phyloP scores from a whole-genome alignment of 345 rosid species.

The Geranium rotundifolium region DNA sequence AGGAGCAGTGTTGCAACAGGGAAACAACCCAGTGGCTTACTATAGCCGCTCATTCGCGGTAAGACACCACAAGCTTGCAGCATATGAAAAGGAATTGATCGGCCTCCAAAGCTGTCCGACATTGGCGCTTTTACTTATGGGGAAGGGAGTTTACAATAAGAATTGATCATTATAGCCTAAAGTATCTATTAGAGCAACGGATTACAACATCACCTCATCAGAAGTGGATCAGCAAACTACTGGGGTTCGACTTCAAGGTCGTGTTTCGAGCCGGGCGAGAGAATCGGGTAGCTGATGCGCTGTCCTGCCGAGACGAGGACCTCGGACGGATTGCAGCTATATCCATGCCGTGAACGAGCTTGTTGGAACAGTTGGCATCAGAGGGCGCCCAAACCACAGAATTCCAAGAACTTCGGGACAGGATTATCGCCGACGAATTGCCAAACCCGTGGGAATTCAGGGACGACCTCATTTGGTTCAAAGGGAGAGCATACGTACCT shows the following conservation, averaged over 20 bases:
- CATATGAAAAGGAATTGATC: not conserved
- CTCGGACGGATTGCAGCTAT: not conserved
- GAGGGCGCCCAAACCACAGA: not conserved
- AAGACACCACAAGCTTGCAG: not conserved
- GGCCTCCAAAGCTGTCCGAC: not conserved
- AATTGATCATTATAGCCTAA: not conserved
- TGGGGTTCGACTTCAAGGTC: not conserved
- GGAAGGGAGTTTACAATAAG: not conserved
- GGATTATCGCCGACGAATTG: too few relatives aligned
- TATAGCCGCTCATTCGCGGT: not conserved
- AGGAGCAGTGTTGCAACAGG: not conserved
- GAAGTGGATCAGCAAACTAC: not conserved
- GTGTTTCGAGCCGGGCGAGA: not conserved
- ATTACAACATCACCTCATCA: not conserved
- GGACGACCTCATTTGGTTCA: too few relatives aligned
- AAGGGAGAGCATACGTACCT: too few relatives aligned
- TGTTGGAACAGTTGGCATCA: not conserved
- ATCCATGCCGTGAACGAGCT: not conserved
- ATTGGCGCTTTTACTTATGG: not conserved
- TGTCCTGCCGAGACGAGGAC: not conserved
- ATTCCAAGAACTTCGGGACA: too few relatives aligned
- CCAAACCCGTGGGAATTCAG: too few relatives aligned
- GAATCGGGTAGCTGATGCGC: not conserved
- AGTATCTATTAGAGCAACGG: not conserved
- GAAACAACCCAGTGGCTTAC: not conserved